Evolutionary conservation across 306 rosid genomes (phyloP).

Genomic region (Quercus robur): DNA sequence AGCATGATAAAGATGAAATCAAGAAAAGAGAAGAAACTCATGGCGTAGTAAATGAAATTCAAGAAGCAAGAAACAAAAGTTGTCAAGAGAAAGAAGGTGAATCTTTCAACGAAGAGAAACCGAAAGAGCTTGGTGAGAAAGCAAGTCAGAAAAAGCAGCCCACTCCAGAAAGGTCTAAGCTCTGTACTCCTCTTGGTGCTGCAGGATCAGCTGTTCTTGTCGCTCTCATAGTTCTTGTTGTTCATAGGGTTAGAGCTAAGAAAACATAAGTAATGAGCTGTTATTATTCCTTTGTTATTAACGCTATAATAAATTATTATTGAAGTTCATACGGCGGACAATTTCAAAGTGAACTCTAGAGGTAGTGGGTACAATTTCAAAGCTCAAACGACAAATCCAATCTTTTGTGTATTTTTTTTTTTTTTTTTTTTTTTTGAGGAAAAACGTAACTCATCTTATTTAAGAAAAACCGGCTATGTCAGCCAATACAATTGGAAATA

Average conservation of each 20-base stretch:
- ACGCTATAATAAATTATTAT: background rate
- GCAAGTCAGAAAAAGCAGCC: conserved; percentile 16
- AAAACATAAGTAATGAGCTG: conserved; percentile 19
- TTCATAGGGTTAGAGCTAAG: conserved; percentile 29
- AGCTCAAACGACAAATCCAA: background rate
- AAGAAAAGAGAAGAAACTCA: conserved; percentile 5
- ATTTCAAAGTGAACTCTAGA: background rate
- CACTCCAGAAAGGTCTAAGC: conserved; percentile 16
- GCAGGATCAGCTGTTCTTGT: conserved; percentile 60
- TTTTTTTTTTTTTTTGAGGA: too few relatives aligned
- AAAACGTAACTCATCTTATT: too few relatives aligned
- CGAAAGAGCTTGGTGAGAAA: conserved; percentile 24
- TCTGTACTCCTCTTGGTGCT: conserved; percentile 33
- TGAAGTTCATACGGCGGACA: background rate
- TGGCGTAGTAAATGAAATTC: conserved; percentile 2
- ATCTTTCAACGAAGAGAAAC: conserved; percentile 1
- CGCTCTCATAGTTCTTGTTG: conserved; percentile 34
- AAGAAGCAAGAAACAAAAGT: conserved; percentile 1
- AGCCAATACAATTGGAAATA: too few relatives aligned
- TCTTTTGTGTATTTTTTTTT: background rate
- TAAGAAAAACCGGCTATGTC: too few relatives aligned
- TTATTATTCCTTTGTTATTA: conserved; percentile 1
- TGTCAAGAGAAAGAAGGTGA: conserved; percentile 5
- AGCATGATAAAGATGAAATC: background rate
- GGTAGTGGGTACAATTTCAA: background rate